Percentiles rank a stretch among this genome's conserved stretches.
Conservation (phyloP, 768 basidiomycete species). For the Sporobolomyces roseus region DNA sequence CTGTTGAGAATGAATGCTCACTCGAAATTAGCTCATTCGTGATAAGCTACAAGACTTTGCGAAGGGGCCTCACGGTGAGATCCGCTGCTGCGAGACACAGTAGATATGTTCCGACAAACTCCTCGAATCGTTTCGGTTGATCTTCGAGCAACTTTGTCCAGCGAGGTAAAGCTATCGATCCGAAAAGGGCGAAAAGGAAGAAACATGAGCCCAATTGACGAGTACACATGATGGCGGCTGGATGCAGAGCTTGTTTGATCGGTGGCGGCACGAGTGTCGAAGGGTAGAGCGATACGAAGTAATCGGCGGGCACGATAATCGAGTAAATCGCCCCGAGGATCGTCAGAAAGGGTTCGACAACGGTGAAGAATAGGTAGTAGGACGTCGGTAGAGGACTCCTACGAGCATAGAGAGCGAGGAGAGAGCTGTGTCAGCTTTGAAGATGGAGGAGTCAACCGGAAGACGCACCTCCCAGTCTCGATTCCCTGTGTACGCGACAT, state of each 20-base stretch:
- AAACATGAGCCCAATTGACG: slow-evolving; percentile 25
- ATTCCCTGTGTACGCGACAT: too few species aligned
- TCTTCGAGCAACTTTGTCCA: neutral
- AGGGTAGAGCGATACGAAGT: slow-evolving; percentile 5
- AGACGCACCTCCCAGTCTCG: too few species aligned
- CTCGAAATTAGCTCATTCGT: too few species aligned
- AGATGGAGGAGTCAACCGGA: neutral
- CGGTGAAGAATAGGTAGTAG: slow-evolving; percentile 25
- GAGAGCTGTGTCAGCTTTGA: neutral
- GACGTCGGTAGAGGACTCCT: slow-evolving; percentile 15
- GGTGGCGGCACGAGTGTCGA: neutral
- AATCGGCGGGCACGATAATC: neutral
- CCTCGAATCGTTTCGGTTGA: neutral
- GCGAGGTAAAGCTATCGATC: neutral
- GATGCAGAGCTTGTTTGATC: neutral
- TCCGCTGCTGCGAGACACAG: slow-evolving; percentile 21
- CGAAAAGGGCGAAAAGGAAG: slow-evolving; percentile 27
- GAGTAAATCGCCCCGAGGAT: slow-evolving; percentile 13
- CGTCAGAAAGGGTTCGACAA: slow-evolving; percentile 21
- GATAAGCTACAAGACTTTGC: too few species aligned
- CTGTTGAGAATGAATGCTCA: too few species aligned
- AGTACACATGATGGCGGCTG: slow-evolving; percentile 9
- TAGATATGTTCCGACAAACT: slow-evolving; percentile 11
- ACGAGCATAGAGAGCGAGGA: neutral
- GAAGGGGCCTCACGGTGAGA: slow-evolving; percentile 7